phyloP scores from a whole-genome alignment of 2,329 filamentous ascomycete species.

The Alternaria triticimaculans region DNA sequence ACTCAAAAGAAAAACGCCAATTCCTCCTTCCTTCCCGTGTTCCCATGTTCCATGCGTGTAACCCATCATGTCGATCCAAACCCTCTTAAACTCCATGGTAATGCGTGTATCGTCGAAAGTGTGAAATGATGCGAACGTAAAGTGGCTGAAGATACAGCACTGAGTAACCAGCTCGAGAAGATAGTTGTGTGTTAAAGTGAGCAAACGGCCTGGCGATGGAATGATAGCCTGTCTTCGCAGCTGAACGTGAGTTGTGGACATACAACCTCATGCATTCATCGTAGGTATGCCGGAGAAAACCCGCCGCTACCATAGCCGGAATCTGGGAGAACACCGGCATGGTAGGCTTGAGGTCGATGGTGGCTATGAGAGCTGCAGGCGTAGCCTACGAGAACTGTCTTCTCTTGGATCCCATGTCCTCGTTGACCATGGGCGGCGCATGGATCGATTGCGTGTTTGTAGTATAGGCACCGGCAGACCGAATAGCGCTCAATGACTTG shows the following conservation, averaged over 20 bases:
- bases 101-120: slow-evolving; percentile 25
- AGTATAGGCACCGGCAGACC: slow-evolving; percentile 86
- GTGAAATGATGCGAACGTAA: slow-evolving; percentile 13
- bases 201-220: neutral
- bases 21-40: neutral
- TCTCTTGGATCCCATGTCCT: slow-evolving; percentile 74
- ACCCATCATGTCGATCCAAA: slow-evolving; percentile 10
- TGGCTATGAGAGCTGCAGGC: slow-evolving; percentile 67
- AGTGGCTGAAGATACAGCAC: slow-evolving; percentile 18
- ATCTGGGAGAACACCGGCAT: slow-evolving; percentile 33
- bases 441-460: slow-evolving; percentile 83
- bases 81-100: slow-evolving; percentile 33
- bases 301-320: slow-evolving; percentile 39
- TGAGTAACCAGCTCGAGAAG: slow-evolving; percentile 35
- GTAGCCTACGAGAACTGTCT: slow-evolving; percentile 83
- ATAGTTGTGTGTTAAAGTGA: slow-evolving; percentile 6
- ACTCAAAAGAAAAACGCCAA: neutral
- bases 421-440: slow-evolving; percentile 77
- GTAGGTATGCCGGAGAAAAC: slow-evolving; percentile 23
- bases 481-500: slow-evolving; percentile 86
- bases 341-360: slow-evolving; percentile 32
- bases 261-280: slow-evolving; percentile 5
- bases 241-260: neutral
- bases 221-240: neutral
- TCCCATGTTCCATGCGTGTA: slow-evolving; percentile 17